Base-by-base conservation (phyloP, 2,329 filamentous ascomycete genomes). In the Simplicillium sp. region DNA sequence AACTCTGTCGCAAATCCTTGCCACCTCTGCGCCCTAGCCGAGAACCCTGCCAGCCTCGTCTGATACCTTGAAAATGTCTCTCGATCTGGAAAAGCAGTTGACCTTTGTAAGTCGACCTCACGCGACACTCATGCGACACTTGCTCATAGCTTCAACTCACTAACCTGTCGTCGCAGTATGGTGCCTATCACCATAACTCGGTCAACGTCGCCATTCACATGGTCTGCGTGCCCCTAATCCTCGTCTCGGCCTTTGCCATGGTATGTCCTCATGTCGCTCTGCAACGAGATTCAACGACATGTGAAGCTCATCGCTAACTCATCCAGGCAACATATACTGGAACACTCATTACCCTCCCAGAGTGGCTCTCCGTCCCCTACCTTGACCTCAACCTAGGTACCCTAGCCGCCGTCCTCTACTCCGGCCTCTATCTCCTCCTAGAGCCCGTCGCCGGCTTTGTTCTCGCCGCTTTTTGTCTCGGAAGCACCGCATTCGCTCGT, bases 361-460 rank as follows among this genome's bases (percentile, higher is more conserved):
- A 71, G 46, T 84, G 75, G 66, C 73, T 85, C 28, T 82, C 78
- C 25, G 67, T 78, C 14, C 80, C 82, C 20, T 79, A 84, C 53
- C 74, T 82, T 46, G 70, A 75, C 13, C 75, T 80, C 43, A 89
- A 79, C 49, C 66, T 79, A 34, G 77, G 76, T 47, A 87, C 77
- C 11, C 75, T 84, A 41, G 65, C 67, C 35, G 77, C 80, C 29
- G 71, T 78, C 39, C 55, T 81, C 20, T 96, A 92, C 64, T 75
- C 83, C 31, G 74, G 74, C 2, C 75, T 96, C 41, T 98, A 97
- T 58, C 73, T 97, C 37, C 75, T 98, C 16, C 82, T 98, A 55
- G 92, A 98, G 58, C 92, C 92, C 1, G 87, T 97, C 1, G 92
- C 92, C 11, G 92, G 92, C 38, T 80, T 78, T 11, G 66, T 85